Conservation (phyloP, 176 grass and related monocot genomes). For the Cymbopogon citratus region DNA sequence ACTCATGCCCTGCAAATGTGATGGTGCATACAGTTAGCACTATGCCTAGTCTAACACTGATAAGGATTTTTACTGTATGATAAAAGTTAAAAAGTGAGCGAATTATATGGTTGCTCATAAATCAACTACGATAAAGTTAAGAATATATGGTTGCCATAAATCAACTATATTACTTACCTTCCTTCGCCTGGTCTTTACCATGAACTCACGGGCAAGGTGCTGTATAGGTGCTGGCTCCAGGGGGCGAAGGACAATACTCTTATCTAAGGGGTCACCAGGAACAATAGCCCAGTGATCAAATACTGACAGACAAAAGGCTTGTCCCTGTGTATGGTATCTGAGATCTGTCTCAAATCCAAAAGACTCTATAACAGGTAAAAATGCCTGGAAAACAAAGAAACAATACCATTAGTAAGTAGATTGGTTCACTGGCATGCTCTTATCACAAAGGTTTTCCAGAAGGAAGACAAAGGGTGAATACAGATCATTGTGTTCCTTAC, state of each 20-base stretch:
- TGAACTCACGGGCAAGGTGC: conserved; percentile 96
- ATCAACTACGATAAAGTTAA: not conserved
- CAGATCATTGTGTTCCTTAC: conserved; percentile 28
- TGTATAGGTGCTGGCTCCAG: conserved; percentile 89
- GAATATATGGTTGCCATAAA: not conserved
- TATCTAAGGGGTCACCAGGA: conserved; percentile 94
- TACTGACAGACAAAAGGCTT: conserved; percentile 91
- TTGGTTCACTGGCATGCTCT: not conserved
- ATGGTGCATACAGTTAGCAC: conserved; percentile 1
- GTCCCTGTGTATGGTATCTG: conserved; percentile 93
- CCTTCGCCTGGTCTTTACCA: conserved; percentile 93
- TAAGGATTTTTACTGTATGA: not conserved
- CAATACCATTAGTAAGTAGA: not conserved
- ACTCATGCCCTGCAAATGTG: conserved; percentile 78
- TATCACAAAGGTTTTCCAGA: not conserved
- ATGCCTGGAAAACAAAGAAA: conserved; percentile 50
- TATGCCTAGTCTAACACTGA: not conserved
- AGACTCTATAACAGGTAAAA: conserved; percentile 95
- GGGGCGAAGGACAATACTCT: conserved; percentile 76
- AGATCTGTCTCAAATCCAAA: conserved; percentile 99
- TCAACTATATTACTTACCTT: conserved; percentile 34
- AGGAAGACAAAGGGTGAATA: conserved; percentile 2
- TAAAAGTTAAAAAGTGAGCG: not conserved
- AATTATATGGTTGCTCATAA: not conserved
- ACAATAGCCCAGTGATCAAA: conserved; percentile 99